Evolutionary conservation across 805 yeast genomes (phyloP).

Genomic region (Monosporozyma aerobia): DNA sequence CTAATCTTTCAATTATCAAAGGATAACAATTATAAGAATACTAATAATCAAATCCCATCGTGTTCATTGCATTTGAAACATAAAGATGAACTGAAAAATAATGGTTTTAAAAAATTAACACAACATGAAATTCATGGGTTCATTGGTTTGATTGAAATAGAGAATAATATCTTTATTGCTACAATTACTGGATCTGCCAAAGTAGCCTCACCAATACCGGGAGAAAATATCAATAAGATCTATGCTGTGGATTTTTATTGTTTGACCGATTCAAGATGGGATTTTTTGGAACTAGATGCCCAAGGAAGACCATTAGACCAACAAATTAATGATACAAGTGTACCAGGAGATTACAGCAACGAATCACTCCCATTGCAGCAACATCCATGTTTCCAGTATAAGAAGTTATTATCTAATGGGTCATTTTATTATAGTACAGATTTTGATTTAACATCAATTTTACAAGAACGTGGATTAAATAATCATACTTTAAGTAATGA

Average conservation of each 20-base stretch:
- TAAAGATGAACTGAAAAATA: slow-evolving; percentile 30
- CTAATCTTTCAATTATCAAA: slow-evolving; percentile 13
- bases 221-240: slow-evolving; percentile 72
- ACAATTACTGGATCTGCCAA: slow-evolving; percentile 66
- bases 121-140: slow-evolving; percentile 51
- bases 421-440: slow-evolving; percentile 88
- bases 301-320: slow-evolving; percentile 40
- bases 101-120: slow-evolving; percentile 36
- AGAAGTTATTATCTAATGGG: slow-evolving; percentile 73
- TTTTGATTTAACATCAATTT: slow-evolving; percentile 80
- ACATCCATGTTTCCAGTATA: slow-evolving; percentile 77
- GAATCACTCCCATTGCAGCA: slow-evolving; percentile 30
- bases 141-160: slow-evolving; percentile 72
- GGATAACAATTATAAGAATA: slow-evolving; percentile 8
- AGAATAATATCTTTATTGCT: slow-evolving; percentile 60
- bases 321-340: neutral
- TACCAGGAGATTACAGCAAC: neutral
- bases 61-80: slow-evolving; percentile 45
- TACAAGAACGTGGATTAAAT: slow-evolving; percentile 64
- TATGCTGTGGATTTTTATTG: slow-evolving; percentile 79
- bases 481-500: slow-evolving; percentile 39
- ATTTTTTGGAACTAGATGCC: slow-evolving; percentile 58
- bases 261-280: slow-evolving; percentile 66
- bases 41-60: neutral
- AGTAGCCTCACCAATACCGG: slow-evolving; percentile 74